Conservation (phyloP, 768 basidiomycete species). For the Daedaleopsis nitida region DNA sequence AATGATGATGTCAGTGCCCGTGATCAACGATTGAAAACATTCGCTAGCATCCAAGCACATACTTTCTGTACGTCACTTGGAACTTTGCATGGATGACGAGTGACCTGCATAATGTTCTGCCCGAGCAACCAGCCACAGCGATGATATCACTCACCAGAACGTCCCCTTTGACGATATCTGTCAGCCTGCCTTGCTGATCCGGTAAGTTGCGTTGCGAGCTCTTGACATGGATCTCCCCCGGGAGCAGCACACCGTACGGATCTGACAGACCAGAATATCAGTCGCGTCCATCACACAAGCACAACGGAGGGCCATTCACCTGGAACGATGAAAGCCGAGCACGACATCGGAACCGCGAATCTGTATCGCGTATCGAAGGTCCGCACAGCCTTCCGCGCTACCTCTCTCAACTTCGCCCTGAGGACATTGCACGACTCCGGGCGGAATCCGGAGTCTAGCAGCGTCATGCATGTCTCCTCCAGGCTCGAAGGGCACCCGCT, state of each 20-base stretch:
- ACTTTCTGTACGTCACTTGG: constrained; percentile 71
- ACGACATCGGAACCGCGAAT: constrained; percentile 58
- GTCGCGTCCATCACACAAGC: too few species aligned
- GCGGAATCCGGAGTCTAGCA: constrained; percentile 61
- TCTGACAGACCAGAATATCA: constrained; percentile 39
- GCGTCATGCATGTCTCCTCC: constrained; percentile 59
- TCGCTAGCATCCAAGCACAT: neutral
- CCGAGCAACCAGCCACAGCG: neutral
- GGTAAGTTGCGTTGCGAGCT: constrained; percentile 46
- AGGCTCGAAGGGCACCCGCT: constrained; percentile 61
- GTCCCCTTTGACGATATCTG: constrained; percentile 56
- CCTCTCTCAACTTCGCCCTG: constrained; percentile 52
- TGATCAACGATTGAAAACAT: too few species aligned
- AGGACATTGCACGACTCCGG: constrained; percentile 52
- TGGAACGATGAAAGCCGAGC: constrained; percentile 63
- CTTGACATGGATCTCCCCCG: constrained; percentile 61
- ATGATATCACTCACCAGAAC: constrained; percentile 45
- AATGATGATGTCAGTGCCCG: too few species aligned
- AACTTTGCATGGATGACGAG: constrained; percentile 69
- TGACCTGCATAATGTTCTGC: constrained; percentile 41
- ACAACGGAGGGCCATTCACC: constrained; percentile 32
- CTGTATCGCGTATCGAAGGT: constrained; percentile 43
- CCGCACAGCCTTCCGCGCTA: constrained; percentile 48
- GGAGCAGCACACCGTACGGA: constrained; percentile 48
- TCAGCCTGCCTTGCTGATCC: constrained; percentile 43